phyloP scores from a whole-genome alignment of 1,284 basidiomycete species.

The Puccinia polysora region DNA sequence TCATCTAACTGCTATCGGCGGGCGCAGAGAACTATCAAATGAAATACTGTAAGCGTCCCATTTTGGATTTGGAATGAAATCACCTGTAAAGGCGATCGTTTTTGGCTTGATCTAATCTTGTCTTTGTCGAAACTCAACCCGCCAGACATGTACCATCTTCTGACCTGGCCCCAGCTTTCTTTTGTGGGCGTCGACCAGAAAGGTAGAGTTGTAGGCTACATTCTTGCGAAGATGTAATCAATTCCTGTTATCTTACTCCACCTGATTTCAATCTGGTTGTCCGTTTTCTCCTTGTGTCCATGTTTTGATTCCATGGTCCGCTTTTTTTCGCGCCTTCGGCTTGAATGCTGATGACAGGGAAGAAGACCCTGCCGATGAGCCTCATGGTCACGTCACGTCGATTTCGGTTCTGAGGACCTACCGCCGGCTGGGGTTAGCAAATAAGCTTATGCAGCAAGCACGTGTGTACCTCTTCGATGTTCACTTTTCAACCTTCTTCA shows the following conservation, averaged over 20 bases:
- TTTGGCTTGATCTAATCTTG: background rate
- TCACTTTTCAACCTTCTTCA: background rate
- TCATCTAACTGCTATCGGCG: background rate
- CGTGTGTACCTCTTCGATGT: constrained; percentile 59
- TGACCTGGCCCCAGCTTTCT: constrained; percentile 89
- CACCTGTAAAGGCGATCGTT: no score
- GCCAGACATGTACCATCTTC: constrained; percentile 76
- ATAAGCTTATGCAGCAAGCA: constrained; percentile 77
- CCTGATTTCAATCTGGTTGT: background rate
- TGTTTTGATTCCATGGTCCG: background rate
- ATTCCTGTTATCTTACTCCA: background rate
- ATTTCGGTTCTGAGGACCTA: constrained; percentile 82
- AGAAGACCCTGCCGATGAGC: constrained; percentile 64
- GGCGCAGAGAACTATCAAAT: constrained; percentile 34
- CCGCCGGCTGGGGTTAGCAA: constrained; percentile 75
- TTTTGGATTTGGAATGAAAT: no score
- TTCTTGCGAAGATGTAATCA: constrained; percentile 76
- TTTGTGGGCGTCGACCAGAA: constrained; percentile 87
- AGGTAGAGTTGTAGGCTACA: constrained; percentile 87
- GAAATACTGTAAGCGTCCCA: constrained; percentile 18
- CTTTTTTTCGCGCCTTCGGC: background rate
- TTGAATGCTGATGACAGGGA: constrained; percentile 57
- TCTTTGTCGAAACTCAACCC: background rate
- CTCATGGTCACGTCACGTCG: constrained; percentile 79
- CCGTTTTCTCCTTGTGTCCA: background rate